These are phyloP conservation scores for Xylariaceae sp. DNA, from an alignment of 2,329 filamentous ascomycete species.

Conservation along the genomic window DNA sequence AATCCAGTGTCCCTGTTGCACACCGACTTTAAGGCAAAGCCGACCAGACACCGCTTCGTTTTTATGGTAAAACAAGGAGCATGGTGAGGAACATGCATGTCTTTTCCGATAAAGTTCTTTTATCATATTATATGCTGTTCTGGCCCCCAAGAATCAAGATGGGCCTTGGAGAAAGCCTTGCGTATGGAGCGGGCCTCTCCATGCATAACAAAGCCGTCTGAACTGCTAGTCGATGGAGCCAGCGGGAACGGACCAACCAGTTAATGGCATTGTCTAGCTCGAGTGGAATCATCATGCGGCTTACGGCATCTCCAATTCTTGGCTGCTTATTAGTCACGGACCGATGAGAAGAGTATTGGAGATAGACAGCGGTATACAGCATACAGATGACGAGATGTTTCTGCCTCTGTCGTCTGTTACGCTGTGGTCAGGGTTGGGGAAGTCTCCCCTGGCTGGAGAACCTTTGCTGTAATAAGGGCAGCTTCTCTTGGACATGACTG, in stretches of 20 bases:
- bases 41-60: conserved; percentile 5
- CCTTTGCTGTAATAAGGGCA: too few species aligned
- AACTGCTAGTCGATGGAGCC: conserved; percentile 5
- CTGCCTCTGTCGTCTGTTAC: too few species aligned
- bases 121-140: neutral
- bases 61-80: too few species aligned
- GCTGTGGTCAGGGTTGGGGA: too few species aligned
- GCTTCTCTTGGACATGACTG: too few species aligned
- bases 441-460: too few species aligned
- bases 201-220: conserved; percentile 7
- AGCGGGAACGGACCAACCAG: conserved; percentile 12
- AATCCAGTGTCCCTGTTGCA: neutral
- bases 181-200: conserved; percentile 7
- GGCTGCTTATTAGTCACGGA: neutral
- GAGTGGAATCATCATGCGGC: neutral
- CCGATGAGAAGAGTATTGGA: too few species aligned
- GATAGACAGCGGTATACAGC: too few species aligned
- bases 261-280: too few species aligned
- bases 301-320: neutral
- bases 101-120: neutral
- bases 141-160: conserved; percentile 13
- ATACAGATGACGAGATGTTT: too few species aligned
- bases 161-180: conserved; percentile 15
- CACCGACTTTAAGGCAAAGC: conserved; percentile 14
- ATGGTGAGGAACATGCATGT: too few species aligned